phyloP scores from a whole-genome alignment of 2,329 filamentous ascomycete genomes.

The Hymenoscyphus scutula region DNA sequence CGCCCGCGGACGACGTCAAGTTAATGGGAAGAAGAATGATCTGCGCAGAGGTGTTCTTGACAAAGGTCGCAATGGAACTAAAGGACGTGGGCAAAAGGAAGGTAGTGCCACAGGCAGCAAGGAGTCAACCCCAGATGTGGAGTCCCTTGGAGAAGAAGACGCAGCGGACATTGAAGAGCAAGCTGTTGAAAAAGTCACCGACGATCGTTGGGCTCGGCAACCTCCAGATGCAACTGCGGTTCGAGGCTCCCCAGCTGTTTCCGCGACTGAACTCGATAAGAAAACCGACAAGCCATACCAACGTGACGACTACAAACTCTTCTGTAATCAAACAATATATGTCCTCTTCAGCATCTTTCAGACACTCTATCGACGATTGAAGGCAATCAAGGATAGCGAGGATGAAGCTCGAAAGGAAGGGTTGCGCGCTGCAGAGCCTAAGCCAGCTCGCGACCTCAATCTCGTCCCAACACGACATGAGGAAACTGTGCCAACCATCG shows the following conservation, averaged over 20 bases:
- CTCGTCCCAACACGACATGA: slow-evolving; percentile 69
- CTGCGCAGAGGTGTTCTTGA: slow-evolving; percentile 85
- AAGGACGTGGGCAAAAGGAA: slow-evolving; percentile 70
- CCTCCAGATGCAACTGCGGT: slow-evolving; percentile 57
- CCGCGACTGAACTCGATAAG: slow-evolving; percentile 58
- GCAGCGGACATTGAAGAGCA: slow-evolving; percentile 61
- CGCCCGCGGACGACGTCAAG: slow-evolving; percentile 61
- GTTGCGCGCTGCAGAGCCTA: slow-evolving; percentile 67
- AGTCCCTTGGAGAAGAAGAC: slow-evolving; percentile 76
- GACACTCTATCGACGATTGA: slow-evolving; percentile 80
- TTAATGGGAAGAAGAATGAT: slow-evolving; percentile 71
- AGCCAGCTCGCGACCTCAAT: slow-evolving; percentile 79
- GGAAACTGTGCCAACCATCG: slow-evolving; percentile 61
- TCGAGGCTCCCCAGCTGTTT: slow-evolving; percentile 51
- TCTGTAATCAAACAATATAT: slow-evolving; percentile 86
- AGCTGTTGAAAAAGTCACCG: slow-evolving; percentile 59
- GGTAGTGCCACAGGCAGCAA: slow-evolving; percentile 80
- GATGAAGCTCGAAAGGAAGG: slow-evolving; percentile 72
- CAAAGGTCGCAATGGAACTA: slow-evolving; percentile 67
- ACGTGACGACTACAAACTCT: slow-evolving; percentile 82
- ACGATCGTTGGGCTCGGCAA: slow-evolving; percentile 63
- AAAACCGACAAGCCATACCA: slow-evolving; percentile 79
- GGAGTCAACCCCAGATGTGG: slow-evolving; percentile 81
- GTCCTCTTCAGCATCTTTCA: slow-evolving; percentile 95
- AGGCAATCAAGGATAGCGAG: slow-evolving; percentile 79